Base-by-base conservation (phyloP, 768 basidiomycete genomes). In the Rhodotorula kratochvilovae region DNA sequence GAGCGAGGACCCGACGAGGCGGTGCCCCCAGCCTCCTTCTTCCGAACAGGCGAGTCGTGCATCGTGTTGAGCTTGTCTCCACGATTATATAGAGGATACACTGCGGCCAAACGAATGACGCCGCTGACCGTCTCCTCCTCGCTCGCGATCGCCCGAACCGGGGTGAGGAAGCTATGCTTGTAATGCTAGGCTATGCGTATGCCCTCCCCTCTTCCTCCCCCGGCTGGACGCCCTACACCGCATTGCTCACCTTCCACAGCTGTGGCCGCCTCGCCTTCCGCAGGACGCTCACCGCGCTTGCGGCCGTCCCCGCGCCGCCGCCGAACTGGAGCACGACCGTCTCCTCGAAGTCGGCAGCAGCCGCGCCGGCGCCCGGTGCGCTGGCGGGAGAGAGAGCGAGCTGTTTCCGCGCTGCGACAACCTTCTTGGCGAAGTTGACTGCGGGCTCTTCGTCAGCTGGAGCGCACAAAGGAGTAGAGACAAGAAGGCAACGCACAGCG, bases 351-450 rank as follows among this genome's bases (percentile, higher is more conserved):
- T 66, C 64, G 58, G 51, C 25, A 23, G 48, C 43, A 21, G 5
- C 56, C 17, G 25, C 12, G 19, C 55, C 10, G 3, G 55, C 33
- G 35, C 27, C 35, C 17, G 60, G 12, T 12, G 46, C 33, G 12
- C 53, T 17, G 39, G 33, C 25, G 35, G 45, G 16, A 5, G 50
- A 1, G 27, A 45, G 46, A 48, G 63, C 58, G 25, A 53, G 42
- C 16, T 29, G 15, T 33, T 69, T 68, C 27, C 72, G 53, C 23
- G 63, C 72, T 0, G 48, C 64, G 33, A 69, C 55, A n/a, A 46
- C 59, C 51, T 62, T 66, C 36, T 73, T 73, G 21, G 67, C 72
- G n/a, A 69, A 66, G 31, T 73, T 68, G 63, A 73, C 71, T 72
- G 58, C 16, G 7, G 16, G 21, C n/a, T 5, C n/a, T 7, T 23